Evolutionary conservation across 1,139 yeast species (phyloP).

Genomic region (Sugiyamaella sp.): DNA sequence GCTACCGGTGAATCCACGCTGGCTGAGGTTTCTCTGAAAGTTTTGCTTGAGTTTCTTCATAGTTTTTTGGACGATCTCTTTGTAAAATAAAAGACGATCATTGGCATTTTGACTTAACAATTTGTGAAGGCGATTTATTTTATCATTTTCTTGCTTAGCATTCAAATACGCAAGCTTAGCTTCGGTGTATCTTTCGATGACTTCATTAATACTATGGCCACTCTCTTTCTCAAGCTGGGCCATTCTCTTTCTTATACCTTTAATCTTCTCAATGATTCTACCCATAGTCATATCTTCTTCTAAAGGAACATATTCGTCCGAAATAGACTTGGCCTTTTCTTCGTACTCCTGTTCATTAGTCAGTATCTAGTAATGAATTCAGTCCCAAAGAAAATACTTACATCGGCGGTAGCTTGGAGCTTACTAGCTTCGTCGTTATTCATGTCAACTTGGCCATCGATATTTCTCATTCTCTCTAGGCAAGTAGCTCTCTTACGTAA

Average conservation of each 20-base stretch:
- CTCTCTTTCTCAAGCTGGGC: conserved; percentile 8
- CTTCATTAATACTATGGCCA: conserved; percentile 11
- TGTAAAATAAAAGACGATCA: conserved; percentile 34
- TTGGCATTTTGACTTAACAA: conserved; percentile 39
- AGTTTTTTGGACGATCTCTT: conserved; percentile 26
- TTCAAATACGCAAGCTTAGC: conserved; percentile 47
- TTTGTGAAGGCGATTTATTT: conserved; percentile 24
- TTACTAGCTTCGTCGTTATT: neutral
- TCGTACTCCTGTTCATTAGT: neutral
- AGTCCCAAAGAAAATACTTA: neutral
- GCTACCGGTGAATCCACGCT: conserved; percentile 75
- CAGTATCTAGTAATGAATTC: neutral
- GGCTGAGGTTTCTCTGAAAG: conserved; percentile 36
- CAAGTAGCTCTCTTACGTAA: conserved; percentile 27
- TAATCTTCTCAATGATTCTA: conserved; percentile 39
- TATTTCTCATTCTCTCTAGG: neutral
- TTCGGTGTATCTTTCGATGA: conserved; percentile 37
- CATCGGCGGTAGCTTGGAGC: neutral
- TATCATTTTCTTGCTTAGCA: conserved; percentile 43
- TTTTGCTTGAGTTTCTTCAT: conserved; percentile 21
- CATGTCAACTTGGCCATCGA: neutral
- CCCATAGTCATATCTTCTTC: conserved; percentile 26
- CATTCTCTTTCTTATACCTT: conserved; percentile 35
- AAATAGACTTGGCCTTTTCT: conserved; percentile 15
- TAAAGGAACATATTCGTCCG: conserved; percentile 18